Percentiles rank a stretch among this genome's conserved stretches.
phyloP scores from a whole-genome alignment of 352 stramenopile species.

The Globisporangium splendens region DNA sequence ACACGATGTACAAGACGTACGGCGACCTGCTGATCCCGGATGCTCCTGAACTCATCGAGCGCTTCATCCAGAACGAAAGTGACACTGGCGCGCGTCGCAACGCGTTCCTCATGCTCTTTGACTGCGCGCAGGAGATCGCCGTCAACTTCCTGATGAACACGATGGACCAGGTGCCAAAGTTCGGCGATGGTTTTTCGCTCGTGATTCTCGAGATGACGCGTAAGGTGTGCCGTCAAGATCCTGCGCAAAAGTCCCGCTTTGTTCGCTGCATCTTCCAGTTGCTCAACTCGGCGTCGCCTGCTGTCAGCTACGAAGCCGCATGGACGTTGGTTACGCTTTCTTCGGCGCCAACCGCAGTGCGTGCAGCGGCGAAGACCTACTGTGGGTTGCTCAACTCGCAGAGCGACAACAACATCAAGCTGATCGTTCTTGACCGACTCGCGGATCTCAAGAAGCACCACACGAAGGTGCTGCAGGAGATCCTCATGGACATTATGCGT shows the following conservation, averaged over 20 bases:
- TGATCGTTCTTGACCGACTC: slow-evolving; percentile 99
- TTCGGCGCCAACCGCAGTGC: slow-evolving; percentile 96
- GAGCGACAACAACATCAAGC: slow-evolving; percentile 99
- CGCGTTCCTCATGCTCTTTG: slow-evolving; percentile 99
- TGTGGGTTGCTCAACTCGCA: slow-evolving; percentile 96
- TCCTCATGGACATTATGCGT: slow-evolving; percentile 99
- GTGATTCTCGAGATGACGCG: slow-evolving; percentile 98
- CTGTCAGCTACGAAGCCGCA: slow-evolving; percentile 97
- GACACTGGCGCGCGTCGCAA: slow-evolving; percentile 95
- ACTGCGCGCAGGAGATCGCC: slow-evolving; percentile 95
- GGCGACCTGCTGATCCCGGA: slow-evolving; percentile 95
- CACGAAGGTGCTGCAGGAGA: slow-evolving; percentile 96
- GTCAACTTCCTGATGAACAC: slow-evolving; percentile 98
- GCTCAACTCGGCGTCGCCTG: slow-evolving; percentile 89
- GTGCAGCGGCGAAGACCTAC: slow-evolving; percentile 97
- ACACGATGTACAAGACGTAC: slow-evolving; percentile 97
- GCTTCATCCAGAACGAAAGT: slow-evolving; percentile 93
- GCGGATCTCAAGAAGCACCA: slow-evolving; percentile 97
- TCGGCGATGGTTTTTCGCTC: slow-evolving; percentile 98
- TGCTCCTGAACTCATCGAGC: slow-evolving; percentile 96
- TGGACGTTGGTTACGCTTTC: slow-evolving; percentile 99
- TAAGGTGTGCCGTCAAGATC: slow-evolving; percentile 97
- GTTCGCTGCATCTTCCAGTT: slow-evolving; percentile 98
- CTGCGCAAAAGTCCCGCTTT: slow-evolving; percentile 98
- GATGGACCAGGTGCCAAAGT: slow-evolving; percentile 94